Base-by-base conservation (phyloP, 306 rosid genomes). In the Quercus mongolica region DNA sequence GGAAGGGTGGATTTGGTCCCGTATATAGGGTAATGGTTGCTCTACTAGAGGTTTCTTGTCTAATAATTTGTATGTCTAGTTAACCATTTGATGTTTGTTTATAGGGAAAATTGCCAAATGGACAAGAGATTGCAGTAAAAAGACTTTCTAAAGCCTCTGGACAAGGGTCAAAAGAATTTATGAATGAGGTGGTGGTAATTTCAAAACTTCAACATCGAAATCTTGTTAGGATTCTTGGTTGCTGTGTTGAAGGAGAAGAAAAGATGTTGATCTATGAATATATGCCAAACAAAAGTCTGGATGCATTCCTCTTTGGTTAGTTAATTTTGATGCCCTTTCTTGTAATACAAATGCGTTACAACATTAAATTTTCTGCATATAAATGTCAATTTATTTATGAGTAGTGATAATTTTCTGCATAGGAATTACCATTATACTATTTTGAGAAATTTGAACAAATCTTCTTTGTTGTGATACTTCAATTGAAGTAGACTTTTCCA, bases 161-260 rank as follows among this genome's bases (percentile, higher is more conserved):
- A 17, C 91, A 88, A 73, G 91, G 87, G 20, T 1, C 56, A 1
- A 84, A 88, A 78, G 91, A 85, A 81, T 81, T 88, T 56, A 88
- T 78, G 78, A 88, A 81, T 25, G 87, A 87, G 72, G 82, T 87
- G 41, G 72, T 56, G 6, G 84, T 87, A 51, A 87, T 87, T 20
- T 87, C 91, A 21, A 78, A 82, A 58, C 91, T 87, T 74, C 91
- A 87, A 74, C 91, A 87, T 61, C 85, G 91, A 15, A 87, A 85
- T 82, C 88, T 87, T 67, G 88, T 87, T 17, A 85, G 56, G 70
- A 80, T 85, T 67, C 87, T 82, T 38, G 90, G 88, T 6, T 82
- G 81, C 5, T 87, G 88, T 35, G 56, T 84, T 30, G 86, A 87
- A 38, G 79, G 81, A 68, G 88, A 85, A 13, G 87, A 85, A 68